Percentiles rank a stretch among this genome's conserved stretches.
Evolutionary conservation across 225 moss, liverwort and hornwort species (phyloP).

Genomic region (Physcomitrellopsis africana): DNA sequence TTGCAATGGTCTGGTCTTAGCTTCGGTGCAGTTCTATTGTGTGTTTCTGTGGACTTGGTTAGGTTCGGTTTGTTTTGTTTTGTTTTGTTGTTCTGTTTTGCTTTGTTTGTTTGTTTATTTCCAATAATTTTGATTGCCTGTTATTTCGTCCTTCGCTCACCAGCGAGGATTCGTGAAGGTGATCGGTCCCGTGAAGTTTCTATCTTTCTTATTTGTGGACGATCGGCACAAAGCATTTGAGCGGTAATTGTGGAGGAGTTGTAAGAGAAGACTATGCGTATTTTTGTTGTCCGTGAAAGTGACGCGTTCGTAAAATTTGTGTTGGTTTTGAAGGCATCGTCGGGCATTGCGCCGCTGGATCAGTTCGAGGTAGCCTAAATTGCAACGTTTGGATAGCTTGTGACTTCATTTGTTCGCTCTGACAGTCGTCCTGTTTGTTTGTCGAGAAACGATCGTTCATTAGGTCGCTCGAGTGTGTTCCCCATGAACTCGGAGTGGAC

Average conservation of each 20-base stretch:
- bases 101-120: too few relatives aligned
- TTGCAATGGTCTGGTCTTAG: neutral
- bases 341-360: neutral
- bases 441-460: neutral
- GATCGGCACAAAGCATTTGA: neutral
- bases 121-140: neutral
- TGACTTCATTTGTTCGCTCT: neutral
- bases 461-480: neutral
- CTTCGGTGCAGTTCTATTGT: neutral
- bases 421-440: neutral
- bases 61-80: too few relatives aligned
- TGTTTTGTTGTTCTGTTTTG: neutral
- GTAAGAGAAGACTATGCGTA: neutral
- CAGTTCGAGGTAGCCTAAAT: neutral
- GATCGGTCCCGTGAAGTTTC: neutral
- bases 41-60: too few relatives aligned
- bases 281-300: neutral
- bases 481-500: neutral
- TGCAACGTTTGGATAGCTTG: neutral
- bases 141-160: neutral
- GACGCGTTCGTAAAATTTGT: neutral
- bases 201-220: neutral
- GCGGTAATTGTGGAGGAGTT: neutral
- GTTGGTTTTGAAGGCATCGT: neutral
- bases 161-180: neutral